These are phyloP conservation scores for Tolypocladium guangdongense DNA, from an alignment of 2,329 filamentous ascomycete species.

Conservation along the genomic window DNA sequence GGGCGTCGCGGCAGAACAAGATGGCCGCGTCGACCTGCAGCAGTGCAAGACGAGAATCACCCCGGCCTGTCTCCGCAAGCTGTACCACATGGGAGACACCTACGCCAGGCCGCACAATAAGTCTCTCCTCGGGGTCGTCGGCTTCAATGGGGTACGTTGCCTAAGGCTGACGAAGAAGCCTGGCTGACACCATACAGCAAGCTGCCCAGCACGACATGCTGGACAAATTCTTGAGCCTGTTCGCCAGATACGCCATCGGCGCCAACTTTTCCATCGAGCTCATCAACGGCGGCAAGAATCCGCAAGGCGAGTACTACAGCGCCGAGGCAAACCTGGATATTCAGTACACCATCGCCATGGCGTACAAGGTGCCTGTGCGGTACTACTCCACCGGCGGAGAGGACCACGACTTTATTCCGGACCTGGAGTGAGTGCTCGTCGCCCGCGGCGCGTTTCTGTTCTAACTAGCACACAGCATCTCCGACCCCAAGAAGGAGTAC, in stretches of 20 bases:
- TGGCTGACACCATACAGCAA: slow-evolving; percentile 21
- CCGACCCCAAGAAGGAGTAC: slow-evolving; percentile 19
- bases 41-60: slow-evolving; percentile 28
- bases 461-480: slow-evolving; percentile 7
- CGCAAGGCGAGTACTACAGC: slow-evolving; percentile 25
- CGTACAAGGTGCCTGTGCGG: slow-evolving; percentile 21
- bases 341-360: slow-evolving; percentile 23
- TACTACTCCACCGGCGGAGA: slow-evolving; percentile 21
- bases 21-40: background rate
- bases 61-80: slow-evolving; percentile 30
- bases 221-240: slow-evolving; percentile 41
- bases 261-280: slow-evolving; percentile 45
- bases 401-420: slow-evolving; percentile 17
- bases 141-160: slow-evolving; percentile 26
- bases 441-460: background rate
- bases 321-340: slow-evolving; percentile 27
- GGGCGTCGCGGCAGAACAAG: background rate
- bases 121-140: slow-evolving; percentile 52
- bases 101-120: slow-evolving; percentile 48
- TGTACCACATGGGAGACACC: slow-evolving; percentile 31
- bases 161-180: background rate
- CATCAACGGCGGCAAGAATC: slow-evolving; percentile 45
- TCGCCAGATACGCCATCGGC: slow-evolving; percentile 38
- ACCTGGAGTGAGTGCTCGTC: slow-evolving; percentile 20
- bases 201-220: slow-evolving; percentile 44